Conservation (phyloP, 148 eudicot genomes). For the Rhododendron mucronatum region DNA sequence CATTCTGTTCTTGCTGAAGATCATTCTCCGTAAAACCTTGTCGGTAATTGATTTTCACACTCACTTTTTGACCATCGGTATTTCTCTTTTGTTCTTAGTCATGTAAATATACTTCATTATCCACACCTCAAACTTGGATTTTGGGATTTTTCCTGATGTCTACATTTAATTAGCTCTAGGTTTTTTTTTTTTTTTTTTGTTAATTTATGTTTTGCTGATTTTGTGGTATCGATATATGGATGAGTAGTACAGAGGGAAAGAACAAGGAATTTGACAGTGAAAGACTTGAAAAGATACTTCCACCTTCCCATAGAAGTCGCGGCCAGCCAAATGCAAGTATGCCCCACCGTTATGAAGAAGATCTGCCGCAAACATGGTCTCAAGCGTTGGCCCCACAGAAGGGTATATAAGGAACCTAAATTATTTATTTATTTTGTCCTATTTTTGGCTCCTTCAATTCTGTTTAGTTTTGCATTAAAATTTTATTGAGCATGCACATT, state of each 20-base stretch:
- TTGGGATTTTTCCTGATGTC: background rate
- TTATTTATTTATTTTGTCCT: no score
- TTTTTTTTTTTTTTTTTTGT: no score
- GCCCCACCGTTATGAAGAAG: constrained; percentile 47
- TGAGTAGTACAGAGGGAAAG: constrained; percentile 45
- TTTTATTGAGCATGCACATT: no score
- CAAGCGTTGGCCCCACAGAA: constrained; percentile 56
- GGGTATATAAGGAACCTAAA: constrained; percentile 22
- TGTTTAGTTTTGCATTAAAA: no score
- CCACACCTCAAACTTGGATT: no score
- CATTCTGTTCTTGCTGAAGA: no score
- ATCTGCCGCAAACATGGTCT: constrained; percentile 38
- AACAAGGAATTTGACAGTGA: constrained; percentile 31
- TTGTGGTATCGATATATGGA: background rate
- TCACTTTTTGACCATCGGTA: no score
- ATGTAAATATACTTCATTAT: no score
- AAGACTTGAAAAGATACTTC: constrained; percentile 32
- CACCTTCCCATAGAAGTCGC: constrained; percentile 34
- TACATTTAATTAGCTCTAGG: no score
- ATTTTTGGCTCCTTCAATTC: no score
- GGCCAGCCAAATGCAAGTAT: constrained; percentile 25
- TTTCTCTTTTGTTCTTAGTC: background rate
- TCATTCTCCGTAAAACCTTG: no score
- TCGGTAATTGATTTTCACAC: no score
- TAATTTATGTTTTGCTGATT: background rate